Base-by-base conservation (phyloP, 2,329 filamentous ascomycete genomes). In the Fusarium piperis region DNA sequence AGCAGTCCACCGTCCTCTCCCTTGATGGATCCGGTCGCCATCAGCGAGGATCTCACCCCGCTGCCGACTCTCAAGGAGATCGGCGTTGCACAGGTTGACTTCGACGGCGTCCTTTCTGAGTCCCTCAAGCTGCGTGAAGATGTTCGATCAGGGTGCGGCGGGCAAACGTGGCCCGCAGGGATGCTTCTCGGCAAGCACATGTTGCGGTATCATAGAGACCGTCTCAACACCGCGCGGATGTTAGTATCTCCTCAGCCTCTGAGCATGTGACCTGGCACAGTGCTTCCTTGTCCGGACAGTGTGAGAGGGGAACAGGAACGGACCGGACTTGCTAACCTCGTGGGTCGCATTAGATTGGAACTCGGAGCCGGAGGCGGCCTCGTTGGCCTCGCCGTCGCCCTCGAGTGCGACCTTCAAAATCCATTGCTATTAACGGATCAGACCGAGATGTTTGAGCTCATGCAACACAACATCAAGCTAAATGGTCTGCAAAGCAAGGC, bases 151-250 rank as follows among this genome's bases (percentile, higher is more conserved):
- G 96, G 96, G 67, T 98, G 96, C 81, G 96, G 96, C 55, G 96
- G 96, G 3, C 93, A 97, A 82, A 87, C 97, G 12, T 98, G 96
- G 96, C 95, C 95, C 4, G 95, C 95, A 1, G 96, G 96, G 12
- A 93, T 97, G 90, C 89, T 96, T 16, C 85, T 99, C 59, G 89
- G 93, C 20, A 94, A 92, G 81, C 97, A 98, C 79, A 88, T 98
- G 87, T 86, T 98, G 65, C 89, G 91, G 59, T 91, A 91, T 78
- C 92, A 93, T 75, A 85, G 84, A 69, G 83, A 88, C n/a, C 84
- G 89, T 72, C 81, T 97, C 70, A 82, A 81, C 64, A 84, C 88
- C 64, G 91, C 93, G 71, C 88, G 89, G 81, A 94, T 97, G 93
- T 97, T 59, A 70, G 72, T 73, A 59, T 67, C 59, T 44, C 62